A percentile compares a stretch with the other conserved stretches of the same genome.
phyloP scores from a whole-genome alignment of 768 basidiomycete species.

The Xerocomus spinulosus region DNA sequence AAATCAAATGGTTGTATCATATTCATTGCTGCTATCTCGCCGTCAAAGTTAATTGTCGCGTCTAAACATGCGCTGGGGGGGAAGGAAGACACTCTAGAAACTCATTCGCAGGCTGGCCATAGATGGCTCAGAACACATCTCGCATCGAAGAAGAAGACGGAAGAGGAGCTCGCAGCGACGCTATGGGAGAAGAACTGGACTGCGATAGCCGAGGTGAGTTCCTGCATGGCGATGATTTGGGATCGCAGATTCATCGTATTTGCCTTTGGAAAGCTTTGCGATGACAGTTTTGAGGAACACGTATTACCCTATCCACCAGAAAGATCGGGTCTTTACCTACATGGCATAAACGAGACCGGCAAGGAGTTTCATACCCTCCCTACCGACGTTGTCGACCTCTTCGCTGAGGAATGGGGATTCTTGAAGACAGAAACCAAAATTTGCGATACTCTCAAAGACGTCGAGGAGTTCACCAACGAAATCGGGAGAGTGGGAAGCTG shows the following conservation, averaged over 20 bases:
- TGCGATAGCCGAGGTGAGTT: conserved; percentile 81
- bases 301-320: conserved; percentile 81
- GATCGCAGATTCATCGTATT: background rate
- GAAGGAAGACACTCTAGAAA: conserved; percentile 36
- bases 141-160: conserved; percentile 52
- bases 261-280: conserved; percentile 69
- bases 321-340: conserved; percentile 85
- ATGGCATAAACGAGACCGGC: conserved; percentile 77
- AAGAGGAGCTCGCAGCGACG: conserved; percentile 64
- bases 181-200: conserved; percentile 87
- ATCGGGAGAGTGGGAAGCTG: conserved; percentile 68
- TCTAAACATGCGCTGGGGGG: conserved; percentile 90
- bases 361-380: conserved; percentile 68
- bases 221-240: background rate
- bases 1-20: conserved; percentile 98
- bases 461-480: conserved; percentile 66
- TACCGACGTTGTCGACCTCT: conserved; percentile 61
- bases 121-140: conserved; percentile 71
- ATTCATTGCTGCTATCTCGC: conserved; percentile 82
- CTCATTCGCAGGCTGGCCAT: conserved; percentile 83
- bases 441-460: conserved; percentile 58
- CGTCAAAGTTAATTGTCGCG: conserved; percentile 71
- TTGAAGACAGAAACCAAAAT: conserved; percentile 61
- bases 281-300: conserved; percentile 96
- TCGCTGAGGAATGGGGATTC: conserved; percentile 91